These are phyloP conservation scores for Saccharomycopsis crataegensis DNA, from an alignment of 1,139 yeast genomes.

Conservation along the genomic window DNA sequence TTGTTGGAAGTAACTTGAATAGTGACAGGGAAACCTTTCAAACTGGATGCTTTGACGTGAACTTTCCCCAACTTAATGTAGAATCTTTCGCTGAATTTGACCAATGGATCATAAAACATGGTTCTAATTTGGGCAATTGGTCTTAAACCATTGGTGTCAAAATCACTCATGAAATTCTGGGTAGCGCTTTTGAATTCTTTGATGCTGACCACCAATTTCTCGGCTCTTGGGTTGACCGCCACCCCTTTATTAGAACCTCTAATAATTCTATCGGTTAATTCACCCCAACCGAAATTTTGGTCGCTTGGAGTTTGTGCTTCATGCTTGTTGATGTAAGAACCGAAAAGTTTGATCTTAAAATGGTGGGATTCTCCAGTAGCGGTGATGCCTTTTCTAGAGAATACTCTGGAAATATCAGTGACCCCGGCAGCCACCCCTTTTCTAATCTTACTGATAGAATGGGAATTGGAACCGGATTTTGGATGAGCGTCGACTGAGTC, in stretches of 20 bases:
- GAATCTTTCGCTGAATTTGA: conserved; percentile 51
- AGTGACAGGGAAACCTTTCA: conserved; percentile 34
- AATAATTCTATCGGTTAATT: conserved; percentile 69
- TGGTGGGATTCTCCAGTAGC: conserved; percentile 60
- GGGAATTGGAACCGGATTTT: background rate
- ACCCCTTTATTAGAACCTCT: conserved; percentile 72
- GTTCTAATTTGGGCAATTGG: conserved; percentile 59
- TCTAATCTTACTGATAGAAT: conserved; percentile 42
- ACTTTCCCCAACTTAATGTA: conserved; percentile 53
- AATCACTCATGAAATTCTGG: conserved; percentile 35
- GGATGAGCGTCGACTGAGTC: conserved; percentile 21
- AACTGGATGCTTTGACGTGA: conserved; percentile 30
- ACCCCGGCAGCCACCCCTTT: conserved; percentile 89
- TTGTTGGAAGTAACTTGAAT: conserved; percentile 39
- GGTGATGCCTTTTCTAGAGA: conserved; percentile 57
- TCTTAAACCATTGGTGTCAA: conserved; percentile 35
- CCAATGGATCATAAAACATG: conserved; percentile 55
- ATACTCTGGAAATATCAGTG: conserved; percentile 74
- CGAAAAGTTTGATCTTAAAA: conserved; percentile 64
- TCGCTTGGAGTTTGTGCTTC: conserved; percentile 28
- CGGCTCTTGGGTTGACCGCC: conserved; percentile 78
- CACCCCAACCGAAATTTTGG: conserved; percentile 84
- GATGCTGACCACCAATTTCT: conserved; percentile 58
- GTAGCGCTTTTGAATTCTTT: conserved; percentile 64
- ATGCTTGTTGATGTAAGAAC: conserved; percentile 46